phyloP scores from a whole-genome alignment of 306 rosid species.

The Cicer bijugum region DNA sequence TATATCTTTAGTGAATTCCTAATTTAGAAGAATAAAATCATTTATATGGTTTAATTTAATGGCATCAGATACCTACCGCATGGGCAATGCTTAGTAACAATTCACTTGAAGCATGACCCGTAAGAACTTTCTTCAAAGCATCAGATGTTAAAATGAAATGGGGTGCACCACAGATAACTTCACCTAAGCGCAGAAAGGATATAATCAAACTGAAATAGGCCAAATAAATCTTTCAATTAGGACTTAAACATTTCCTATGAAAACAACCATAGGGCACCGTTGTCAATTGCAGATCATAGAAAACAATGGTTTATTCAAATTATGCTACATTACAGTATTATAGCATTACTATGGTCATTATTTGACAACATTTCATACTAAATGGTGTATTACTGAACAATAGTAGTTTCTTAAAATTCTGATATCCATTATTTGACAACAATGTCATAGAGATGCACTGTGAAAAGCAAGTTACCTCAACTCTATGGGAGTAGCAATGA shows the following conservation, averaged over 20 bases:
- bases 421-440: background rate
- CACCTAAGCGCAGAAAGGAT: constrained; percentile 93
- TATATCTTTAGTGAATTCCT: background rate
- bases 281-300: background rate
- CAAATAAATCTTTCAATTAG: constrained; percentile 22
- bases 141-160: constrained; percentile 87
- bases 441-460: background rate
- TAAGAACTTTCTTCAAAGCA: constrained; percentile 81
- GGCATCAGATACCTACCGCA: constrained; percentile 59
- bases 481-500: constrained; percentile 29
- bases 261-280: background rate
- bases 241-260: background rate
- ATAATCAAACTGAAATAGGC: constrained; percentile 67
- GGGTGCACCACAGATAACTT: constrained; percentile 69
- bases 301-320: background rate
- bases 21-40: background rate
- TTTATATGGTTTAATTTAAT: background rate
- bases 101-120: constrained; percentile 80
- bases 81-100: constrained; percentile 73
- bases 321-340: background rate
- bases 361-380: background rate
- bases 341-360: background rate
- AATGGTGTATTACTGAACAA: background rate
- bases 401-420: background rate
- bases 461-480: constrained; percentile 8